Conservation (phyloP, 2,329 filamentous ascomycete genomes). For the Epichloe uncinata region DNA sequence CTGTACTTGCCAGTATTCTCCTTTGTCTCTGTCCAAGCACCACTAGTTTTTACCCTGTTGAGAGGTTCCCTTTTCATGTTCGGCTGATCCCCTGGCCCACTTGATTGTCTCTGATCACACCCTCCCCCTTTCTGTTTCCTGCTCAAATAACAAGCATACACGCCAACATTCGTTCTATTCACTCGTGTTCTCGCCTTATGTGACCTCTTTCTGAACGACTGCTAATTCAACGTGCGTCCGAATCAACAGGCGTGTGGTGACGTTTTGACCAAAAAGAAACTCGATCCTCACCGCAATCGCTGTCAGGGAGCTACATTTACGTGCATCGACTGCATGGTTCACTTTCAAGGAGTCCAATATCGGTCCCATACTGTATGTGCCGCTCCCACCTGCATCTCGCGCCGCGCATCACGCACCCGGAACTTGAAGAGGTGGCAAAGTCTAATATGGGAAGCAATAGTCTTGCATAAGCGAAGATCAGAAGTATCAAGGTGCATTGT, state of each 20-base stretch:
- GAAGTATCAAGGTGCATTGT: slow-evolving; percentile 90
- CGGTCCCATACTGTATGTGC: slow-evolving; percentile 72
- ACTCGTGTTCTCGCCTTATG: slow-evolving; percentile 7
- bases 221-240: slow-evolving; percentile 9
- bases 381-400: neutral
- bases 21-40: slow-evolving; percentile 5
- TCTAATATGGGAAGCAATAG: slow-evolving; percentile 28
- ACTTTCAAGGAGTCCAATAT: slow-evolving; percentile 78
- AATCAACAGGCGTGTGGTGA: slow-evolving; percentile 70
- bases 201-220: slow-evolving; percentile 12
- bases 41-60: slow-evolving; percentile 1
- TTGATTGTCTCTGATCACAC: slow-evolving; percentile 17
- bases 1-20: neutral
- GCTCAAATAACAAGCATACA: slow-evolving; percentile 13
- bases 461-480: slow-evolving; percentile 94
- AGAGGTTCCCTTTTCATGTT: slow-evolving; percentile 8
- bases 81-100: slow-evolving; percentile 17
- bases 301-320: slow-evolving; percentile 84
- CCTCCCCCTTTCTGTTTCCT: slow-evolving; percentile 13
- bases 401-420: slow-evolving; percentile 2
- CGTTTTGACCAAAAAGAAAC: slow-evolving; percentile 97
- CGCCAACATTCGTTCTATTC: slow-evolving; percentile 8
- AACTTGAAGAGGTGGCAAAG: neutral
- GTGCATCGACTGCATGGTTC: slow-evolving; percentile 94
- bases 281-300: slow-evolving; percentile 80